Conservation (phyloP, 192 early-diverging fungal species). For the Haplosporangium gracile region DNA sequence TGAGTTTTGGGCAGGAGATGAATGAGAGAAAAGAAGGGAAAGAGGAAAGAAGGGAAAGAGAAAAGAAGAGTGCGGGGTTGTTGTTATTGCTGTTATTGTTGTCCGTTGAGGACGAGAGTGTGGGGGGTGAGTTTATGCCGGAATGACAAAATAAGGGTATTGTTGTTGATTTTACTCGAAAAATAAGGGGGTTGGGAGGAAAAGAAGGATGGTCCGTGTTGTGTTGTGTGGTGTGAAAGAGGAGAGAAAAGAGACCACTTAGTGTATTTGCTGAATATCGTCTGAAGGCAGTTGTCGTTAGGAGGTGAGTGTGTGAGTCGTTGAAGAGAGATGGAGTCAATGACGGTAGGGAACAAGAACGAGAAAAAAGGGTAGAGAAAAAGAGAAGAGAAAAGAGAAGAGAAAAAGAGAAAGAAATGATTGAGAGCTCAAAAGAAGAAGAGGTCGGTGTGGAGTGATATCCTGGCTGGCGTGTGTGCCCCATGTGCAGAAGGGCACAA, state of each 20-base stretch:
- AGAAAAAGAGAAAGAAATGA: not conserved
- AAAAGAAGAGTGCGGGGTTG: not conserved
- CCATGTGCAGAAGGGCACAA: not conserved
- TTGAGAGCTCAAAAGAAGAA: not conserved
- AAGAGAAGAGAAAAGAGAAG: not conserved
- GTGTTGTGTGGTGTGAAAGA: not conserved
- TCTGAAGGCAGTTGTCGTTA: not conserved
- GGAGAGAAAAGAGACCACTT: not conserved
- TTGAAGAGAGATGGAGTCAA: not conserved
- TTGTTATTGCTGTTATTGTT: not conserved
- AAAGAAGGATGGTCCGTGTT: not conserved
- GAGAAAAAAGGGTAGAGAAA: conserved; percentile 10
- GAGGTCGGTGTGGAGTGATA: not conserved
- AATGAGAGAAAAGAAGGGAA: not conserved
- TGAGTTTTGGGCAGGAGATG: too few relatives aligned
- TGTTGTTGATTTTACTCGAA: too few relatives aligned
- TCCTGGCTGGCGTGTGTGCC: not conserved
- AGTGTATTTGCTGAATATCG: too few relatives aligned
- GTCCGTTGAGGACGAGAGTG: not conserved
- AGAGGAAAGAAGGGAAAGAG: not conserved
- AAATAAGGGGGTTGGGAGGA: not conserved
- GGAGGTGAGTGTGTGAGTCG: not conserved
- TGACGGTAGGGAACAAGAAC: not conserved
- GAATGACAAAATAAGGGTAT: not conserved
- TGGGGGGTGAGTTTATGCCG: not conserved